Base-by-base conservation (phyloP, 257 asterid species). In the Solanum infundibuliforme region DNA sequence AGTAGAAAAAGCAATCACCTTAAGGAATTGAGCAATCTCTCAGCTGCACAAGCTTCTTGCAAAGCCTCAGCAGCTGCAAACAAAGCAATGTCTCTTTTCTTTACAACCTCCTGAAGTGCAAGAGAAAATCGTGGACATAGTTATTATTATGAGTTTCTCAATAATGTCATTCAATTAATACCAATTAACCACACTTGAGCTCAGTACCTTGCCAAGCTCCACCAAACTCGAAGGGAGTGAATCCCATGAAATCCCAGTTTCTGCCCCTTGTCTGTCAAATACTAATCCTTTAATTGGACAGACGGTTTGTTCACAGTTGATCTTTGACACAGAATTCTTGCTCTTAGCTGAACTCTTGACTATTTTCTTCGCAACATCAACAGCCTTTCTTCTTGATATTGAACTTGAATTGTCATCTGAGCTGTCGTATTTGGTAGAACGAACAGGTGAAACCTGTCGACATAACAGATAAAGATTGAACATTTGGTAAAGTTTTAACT, bases 21-120 rank as follows among this genome's bases (percentile, higher is more conserved):
- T 86, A 95, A 92, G 86, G 97, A 92, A 90, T 92, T 92, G 87
- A 95, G 95, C 92, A 94, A 83, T 85, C 97, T 94, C 88, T 95
- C 98, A 75, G 97, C 93, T 88, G 92, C 96, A 88, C 97, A 94
- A 75, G 97, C 97, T 86, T 94, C 97, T 87, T 95, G 98, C 83
- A 95, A 90, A 58, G 98, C 96, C 86, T 93, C 95, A 66, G 91
- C 91, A 86, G 98, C 98, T 69, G 95, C 95, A 89, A 88, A 88
- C 83, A 92, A 41, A 41, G 96, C 96, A 83, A 76, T 31, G 48
- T 94, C 98, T 89, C 97, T 89, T 88, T 94, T 95, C 90, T 89
- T 89, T 14, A 87, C 77, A 34, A 93, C 94, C 88, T 94, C 98
- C 98, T 95, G 89, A 69, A 86, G 32, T 13, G 81, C 52, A 89